Base-by-base conservation (phyloP, 1,284 basidiomycete genomes). In the Microbotryum lychnidis-dioicae region DNA sequence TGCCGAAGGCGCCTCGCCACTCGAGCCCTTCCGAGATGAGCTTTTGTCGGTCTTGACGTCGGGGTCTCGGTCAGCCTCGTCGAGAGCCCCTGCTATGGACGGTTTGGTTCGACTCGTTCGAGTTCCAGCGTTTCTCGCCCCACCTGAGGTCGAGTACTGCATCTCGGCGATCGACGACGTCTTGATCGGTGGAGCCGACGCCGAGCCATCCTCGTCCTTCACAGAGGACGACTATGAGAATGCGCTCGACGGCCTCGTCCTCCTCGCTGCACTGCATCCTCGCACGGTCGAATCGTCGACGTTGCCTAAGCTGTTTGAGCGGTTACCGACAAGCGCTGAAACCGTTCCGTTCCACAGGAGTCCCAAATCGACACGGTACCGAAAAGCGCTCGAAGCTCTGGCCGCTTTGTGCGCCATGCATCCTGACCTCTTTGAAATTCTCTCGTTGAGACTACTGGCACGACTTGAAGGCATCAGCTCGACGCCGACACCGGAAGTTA, bases 351-450 rank as follows among this genome's bases (percentile, higher is more conserved):
- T 42, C 27, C 46, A 29, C 53, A 57, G 50, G 48, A 42, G 46
- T 49, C 87, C 89, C 1, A 85, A 88, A 61, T 66, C 66, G 9
- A 82, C 85, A 46, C 53, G 16, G 55, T 87, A 84, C 72, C 86
- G 88, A 77, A 80, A 81, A 21, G 83, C 83, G 18, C 82, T 98
- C 37, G 78, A 81, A 2, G 83, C 86, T 4, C 80, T 98, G 29
- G 81, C 84, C 47, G 81, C 80, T 14, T 81, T 99, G 16, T 94
- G 91, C 73, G 37, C 14, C 37, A 75, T 82, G 3, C 83, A 86
- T 51, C 80, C 87, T 0, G 80, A 84, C 25, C 80, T 97, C 29
- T 97, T 96, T 75, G 89, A 91, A 73, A 85, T 81, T 7, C 81
- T 97, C 33, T 83, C 91, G 47, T 82, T 91, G 51, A 84, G 87